Evolutionary conservation across 2,329 filamentous ascomycete species (phyloP), one percentile per base, ranked within the genome.

Genomic region (Purpureocillium lavendulum): DNA sequence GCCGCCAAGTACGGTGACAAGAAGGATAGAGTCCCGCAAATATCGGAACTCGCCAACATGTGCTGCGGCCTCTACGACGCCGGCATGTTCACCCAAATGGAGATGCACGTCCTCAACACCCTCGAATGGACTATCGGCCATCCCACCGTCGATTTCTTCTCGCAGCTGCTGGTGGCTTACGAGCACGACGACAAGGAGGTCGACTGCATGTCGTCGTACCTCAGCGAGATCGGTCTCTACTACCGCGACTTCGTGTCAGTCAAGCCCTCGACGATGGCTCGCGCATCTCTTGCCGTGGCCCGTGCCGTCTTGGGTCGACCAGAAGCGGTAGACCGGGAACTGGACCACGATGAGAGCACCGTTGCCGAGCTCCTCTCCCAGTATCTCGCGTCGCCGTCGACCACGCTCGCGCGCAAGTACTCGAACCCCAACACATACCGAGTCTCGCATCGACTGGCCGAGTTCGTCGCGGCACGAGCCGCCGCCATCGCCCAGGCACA

Each of bases 21-120:
- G 72, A 98, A 98, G 71, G 92, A 98, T 58, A 81, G 89, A 38
- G 92, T 98, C n/a, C 92, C 92, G 4, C 92, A 94, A 49, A 94
- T 98, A 59, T 82, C 87, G 59, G 92, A 98, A 62, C 73, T 98
- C 49, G 95, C 95, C 75, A 94, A 90, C 51, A 97, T 98, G 92
- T 98, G 92, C 75, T 97, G 92, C 67, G 89, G 86, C 30, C 76
- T 97, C 30, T 98, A 98, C 66, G 92, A 98, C 55, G 88, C 95
- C 36, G 90, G 95, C 67, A 98, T 98, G 92, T 98, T 98, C 68
- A 90, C 89, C 10, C 92, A 98, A 65, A 98, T 98, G 92, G 92
- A 98, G 69, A 97, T 94, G 89, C 92, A 98, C 62, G 90, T 98
- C 30, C 76, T 98, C 52, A 94, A 96, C 67, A 98, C 92, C 2